Evolutionary conservation across 805 yeast genomes (phyloP), one percentile per base, ranked within the genome.

Genomic region (Cyberlindnera xylosilytica): DNA sequence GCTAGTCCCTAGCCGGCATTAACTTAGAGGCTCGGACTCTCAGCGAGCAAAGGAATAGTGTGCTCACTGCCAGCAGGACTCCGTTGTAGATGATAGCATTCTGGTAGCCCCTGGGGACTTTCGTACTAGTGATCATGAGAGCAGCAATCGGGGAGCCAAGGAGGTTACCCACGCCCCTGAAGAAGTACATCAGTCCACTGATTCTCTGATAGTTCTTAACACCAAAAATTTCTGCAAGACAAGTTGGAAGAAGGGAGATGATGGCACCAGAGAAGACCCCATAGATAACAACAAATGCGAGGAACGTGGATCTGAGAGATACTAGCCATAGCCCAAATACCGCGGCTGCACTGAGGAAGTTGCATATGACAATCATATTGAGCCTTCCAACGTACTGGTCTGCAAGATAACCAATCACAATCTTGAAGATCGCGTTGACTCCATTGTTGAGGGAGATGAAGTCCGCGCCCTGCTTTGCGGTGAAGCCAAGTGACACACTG

Each of bases 331-430:
- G 45, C 5, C 57, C 46, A 20, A 69, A 56, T 1, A 68, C 63
- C n/a, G 65, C 55, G 3, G 62, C 17, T 9, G 60, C 48, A 33
- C 67, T 61, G 5, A 70, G 62, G 6, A 56, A 24, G 29, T 66
- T 49, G 66, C 72, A 70, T 3, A 60, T 15, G 6, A 69, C 51
- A 63, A 69, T 67, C 45, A 68, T 64, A 46, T 72, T 72, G 47
- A 66, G 60, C 33, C 65, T 60, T 4, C 78, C 77, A 19, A 61
- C 41, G 19, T 39, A 39, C 24, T 46, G 49, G 50, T 72, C 78
- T 4, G 76, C 71, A 10, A 57, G 42, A 31, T 54, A 50, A 2
- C 74, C 74, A 9, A 73, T 67, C 3, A 70, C 30, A 15, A 57
- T 30, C 31, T 57, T 57, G 29, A 51, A 51, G 11, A 53, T 29